These are phyloP conservation scores for Venturia pyrina DNA, from an alignment of 2,329 filamentous ascomycete genomes.

Conservation along the genomic window DNA sequence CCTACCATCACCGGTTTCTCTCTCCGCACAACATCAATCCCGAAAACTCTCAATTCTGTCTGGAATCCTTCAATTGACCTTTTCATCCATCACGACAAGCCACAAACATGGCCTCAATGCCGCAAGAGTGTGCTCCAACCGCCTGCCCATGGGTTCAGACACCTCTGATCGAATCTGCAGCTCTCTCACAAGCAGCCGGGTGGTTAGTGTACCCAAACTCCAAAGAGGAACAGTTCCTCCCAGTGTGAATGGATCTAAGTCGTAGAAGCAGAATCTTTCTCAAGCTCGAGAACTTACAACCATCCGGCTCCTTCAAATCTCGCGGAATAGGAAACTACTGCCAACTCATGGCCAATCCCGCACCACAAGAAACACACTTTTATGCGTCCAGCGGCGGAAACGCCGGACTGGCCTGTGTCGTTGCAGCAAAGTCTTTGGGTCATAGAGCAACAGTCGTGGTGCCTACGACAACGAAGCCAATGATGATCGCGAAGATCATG, in stretches of 20 bases:
- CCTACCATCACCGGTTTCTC: too few species aligned
- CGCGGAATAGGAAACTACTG: constrained; percentile 59
- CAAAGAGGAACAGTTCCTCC: not conserved
- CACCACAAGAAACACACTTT: constrained; percentile 46
- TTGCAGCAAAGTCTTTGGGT: constrained; percentile 54
- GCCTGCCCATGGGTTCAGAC: constrained; percentile 45
- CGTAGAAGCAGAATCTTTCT: constrained; percentile 62
- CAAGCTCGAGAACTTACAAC: constrained; percentile 78
- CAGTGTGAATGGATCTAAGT: constrained; percentile 23
- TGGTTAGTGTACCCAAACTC: constrained; percentile 42
- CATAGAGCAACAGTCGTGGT: constrained; percentile 67
- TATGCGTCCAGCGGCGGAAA: constrained; percentile 76
- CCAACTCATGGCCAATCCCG: constrained; percentile 23
- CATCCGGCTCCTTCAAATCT: constrained; percentile 76
- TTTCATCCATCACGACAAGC: not conserved
- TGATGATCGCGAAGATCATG: constrained; percentile 63
- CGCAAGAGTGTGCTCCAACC: not conserved
- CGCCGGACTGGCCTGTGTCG: constrained; percentile 72
- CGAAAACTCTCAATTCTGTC: not conserved
- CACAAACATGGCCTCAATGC: not conserved
- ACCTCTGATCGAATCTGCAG: constrained; percentile 56
- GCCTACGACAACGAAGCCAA: constrained; percentile 51
- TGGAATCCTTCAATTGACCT: not conserved
- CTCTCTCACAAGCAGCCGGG: constrained; percentile 59
- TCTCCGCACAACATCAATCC: not conserved